Conservation (phyloP, 495 filamentous ascomycete species). For the Parmelia sp. region DNA sequence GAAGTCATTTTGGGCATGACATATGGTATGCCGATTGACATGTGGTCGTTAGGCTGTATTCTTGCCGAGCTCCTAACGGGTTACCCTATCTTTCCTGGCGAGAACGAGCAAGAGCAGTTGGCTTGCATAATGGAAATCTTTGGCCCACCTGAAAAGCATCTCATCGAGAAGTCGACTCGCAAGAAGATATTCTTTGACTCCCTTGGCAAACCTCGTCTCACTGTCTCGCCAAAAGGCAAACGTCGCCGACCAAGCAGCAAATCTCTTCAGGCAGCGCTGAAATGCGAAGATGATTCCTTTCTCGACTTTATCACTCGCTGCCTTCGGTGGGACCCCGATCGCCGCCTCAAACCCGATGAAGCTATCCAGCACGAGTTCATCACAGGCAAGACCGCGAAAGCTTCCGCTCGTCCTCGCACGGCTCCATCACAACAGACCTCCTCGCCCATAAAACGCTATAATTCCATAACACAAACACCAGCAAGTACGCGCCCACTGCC, state of each 20-base stretch:
- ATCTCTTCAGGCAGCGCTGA: slow-evolving; percentile 81
- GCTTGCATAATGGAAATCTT: slow-evolving; percentile 99
- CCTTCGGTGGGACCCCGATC: slow-evolving; percentile 91
- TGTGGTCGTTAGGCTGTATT: slow-evolving; percentile 98
- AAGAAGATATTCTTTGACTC: slow-evolving; percentile 99
- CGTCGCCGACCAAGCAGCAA: slow-evolving; percentile 86
- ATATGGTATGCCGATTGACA: slow-evolving; percentile 95
- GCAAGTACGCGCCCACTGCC: slow-evolving; percentile 53
- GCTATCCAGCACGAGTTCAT: slow-evolving; percentile 91
- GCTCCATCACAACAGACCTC: slow-evolving; percentile 35
- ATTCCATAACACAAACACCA: slow-evolving; percentile 34
- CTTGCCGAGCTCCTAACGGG: slow-evolving; percentile 90
- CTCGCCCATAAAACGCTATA: slow-evolving; percentile 61
- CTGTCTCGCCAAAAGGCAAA: slow-evolving; percentile 89
- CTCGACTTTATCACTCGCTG: slow-evolving; percentile 88
- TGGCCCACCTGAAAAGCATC: slow-evolving; percentile 91
- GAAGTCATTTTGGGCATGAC: slow-evolving; percentile 99
- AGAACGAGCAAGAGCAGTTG: slow-evolving; percentile 97
- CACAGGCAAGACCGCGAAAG: slow-evolving; percentile 52
- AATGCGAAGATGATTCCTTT: slow-evolving; percentile 95
- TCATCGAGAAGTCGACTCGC: slow-evolving; percentile 92
- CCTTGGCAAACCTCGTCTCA: slow-evolving; percentile 87
- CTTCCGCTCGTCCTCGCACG: slow-evolving; percentile 22
- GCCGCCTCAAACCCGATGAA: slow-evolving; percentile 84
- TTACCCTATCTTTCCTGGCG: slow-evolving; percentile 95